phyloP scores from a whole-genome alignment of 768 basidiomycete species.

The Exsudoporus frostii region DNA sequence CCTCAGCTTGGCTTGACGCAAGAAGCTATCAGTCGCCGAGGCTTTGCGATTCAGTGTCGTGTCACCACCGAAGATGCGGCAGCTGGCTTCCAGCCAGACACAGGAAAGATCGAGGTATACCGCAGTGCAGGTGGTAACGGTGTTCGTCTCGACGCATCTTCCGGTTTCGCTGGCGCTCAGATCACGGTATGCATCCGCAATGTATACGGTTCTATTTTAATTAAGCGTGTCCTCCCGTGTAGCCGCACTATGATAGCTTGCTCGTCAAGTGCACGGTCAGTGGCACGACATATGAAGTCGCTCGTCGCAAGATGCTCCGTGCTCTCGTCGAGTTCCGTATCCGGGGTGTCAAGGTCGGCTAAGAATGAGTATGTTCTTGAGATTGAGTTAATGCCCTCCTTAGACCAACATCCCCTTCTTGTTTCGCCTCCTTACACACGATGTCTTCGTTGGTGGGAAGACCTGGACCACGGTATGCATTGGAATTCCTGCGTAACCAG shows the following conservation, averaged over 20 bases:
- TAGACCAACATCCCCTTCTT: conserved; percentile 99
- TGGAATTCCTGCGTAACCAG: background rate
- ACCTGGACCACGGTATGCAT: conserved; percentile 90
- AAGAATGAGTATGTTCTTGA: background rate
- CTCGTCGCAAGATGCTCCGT: conserved; percentile 97
- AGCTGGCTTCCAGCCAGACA: conserved; percentile 94
- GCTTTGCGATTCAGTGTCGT: conserved; percentile 98
- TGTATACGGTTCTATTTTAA: background rate
- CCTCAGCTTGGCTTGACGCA: conserved; percentile 94
- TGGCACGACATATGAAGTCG: conserved; percentile 98
- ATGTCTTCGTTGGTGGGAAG: conserved; percentile 92
- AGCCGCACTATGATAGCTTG: conserved; percentile 98
- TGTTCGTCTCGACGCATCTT: conserved; percentile 93
- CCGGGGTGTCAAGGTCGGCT: conserved; percentile 86
- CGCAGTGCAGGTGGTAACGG: conserved; percentile 98
- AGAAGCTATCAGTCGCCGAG: conserved; percentile 92
- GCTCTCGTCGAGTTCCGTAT: conserved; percentile 99
- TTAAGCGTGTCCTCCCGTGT: conserved; percentile 1
- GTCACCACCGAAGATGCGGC: conserved; percentile 97
- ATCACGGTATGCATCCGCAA: conserved; percentile 70
- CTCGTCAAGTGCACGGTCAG: conserved; percentile 95
- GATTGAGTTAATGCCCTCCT: background rate
- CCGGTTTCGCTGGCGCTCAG: conserved; percentile 98
- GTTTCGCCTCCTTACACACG: conserved; percentile 95
- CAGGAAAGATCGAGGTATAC: conserved; percentile 99